These are phyloP conservation scores for Fragilaria crotonensis DNA, from an alignment of 108 stramenopile species.

Conservation along the genomic window DNA sequence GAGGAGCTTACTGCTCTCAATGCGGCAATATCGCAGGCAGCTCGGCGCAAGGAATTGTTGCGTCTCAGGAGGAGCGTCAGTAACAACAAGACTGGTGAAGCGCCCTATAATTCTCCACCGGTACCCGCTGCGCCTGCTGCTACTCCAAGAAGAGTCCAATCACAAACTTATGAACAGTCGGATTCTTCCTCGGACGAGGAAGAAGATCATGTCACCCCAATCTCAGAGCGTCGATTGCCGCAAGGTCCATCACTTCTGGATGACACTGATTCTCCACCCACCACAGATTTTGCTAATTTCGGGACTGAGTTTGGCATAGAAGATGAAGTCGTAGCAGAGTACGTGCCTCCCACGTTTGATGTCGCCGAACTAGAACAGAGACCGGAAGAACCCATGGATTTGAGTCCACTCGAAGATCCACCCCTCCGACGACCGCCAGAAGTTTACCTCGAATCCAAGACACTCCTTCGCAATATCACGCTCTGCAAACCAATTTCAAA, in stretches of 20 bases:
- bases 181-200: constrained; percentile 10
- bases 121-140: not conserved
- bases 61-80: not conserved
- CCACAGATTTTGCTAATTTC: not conserved
- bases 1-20: not conserved
- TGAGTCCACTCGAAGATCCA: constrained; percentile 23
- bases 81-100: not conserved
- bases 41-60: not conserved
- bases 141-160: not conserved
- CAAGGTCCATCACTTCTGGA: not conserved
- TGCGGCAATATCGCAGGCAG: not conserved
- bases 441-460: constrained; percentile 2
- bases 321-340: not conserved
- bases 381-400: constrained; percentile 12
- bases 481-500: constrained; percentile 36
- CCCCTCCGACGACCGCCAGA: constrained; percentile 12
- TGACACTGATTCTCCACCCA: not conserved
- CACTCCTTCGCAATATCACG: constrained; percentile 8
- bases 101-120: not conserved
- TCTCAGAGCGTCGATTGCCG: constrained; percentile 9
- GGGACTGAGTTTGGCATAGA: not conserved
- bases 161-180: not conserved
- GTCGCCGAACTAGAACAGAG: not conserved
- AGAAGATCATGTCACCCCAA: constrained; percentile 6
- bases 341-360: constrained; percentile 13